Evolutionary conservation across 768 basidiomycete genomes (phyloP).

Genomic region (Phallus indusiatus): DNA sequence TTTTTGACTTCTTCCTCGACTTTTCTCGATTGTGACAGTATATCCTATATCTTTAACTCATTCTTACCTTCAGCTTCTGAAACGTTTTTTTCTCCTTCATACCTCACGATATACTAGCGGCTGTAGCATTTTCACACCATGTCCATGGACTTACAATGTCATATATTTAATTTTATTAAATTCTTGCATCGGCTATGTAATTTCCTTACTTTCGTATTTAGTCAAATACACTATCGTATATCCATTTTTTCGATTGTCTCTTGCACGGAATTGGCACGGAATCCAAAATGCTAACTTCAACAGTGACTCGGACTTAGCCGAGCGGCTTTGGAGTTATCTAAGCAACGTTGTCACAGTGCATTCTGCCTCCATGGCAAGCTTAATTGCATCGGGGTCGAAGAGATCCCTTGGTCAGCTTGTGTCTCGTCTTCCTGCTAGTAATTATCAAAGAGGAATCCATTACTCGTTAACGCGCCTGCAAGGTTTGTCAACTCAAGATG

Average conservation of each 20-base stretch:
- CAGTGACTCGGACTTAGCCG: not conserved
- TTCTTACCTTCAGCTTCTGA: not conserved
- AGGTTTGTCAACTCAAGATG: not conserved
- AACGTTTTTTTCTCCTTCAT: not conserved
- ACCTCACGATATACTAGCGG: slow-evolving; percentile 2
- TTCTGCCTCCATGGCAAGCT: not conserved
- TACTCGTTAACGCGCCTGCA: not conserved
- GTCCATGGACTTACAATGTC: not conserved
- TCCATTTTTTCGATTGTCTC: not conserved
- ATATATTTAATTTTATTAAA: not conserved
- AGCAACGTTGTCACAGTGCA: not conserved
- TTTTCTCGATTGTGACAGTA: not conserved
- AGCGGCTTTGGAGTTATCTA: not conserved
- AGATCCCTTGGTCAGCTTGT: not conserved
- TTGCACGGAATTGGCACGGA: not conserved
- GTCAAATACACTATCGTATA: slow-evolving; percentile 2
- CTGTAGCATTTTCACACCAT: slow-evolving; percentile 7
- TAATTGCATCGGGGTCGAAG: not conserved
- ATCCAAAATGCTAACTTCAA: not conserved
- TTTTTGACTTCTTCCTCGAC: not conserved
- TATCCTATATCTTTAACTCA: not conserved
- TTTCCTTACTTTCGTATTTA: not conserved
- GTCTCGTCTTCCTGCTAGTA: not conserved
- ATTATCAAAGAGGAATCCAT: not conserved
- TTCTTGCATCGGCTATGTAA: not conserved